Evolutionary conservation across 1,284 basidiomycete genomes (phyloP).

Genomic region (Inonotus hispidus): DNA sequence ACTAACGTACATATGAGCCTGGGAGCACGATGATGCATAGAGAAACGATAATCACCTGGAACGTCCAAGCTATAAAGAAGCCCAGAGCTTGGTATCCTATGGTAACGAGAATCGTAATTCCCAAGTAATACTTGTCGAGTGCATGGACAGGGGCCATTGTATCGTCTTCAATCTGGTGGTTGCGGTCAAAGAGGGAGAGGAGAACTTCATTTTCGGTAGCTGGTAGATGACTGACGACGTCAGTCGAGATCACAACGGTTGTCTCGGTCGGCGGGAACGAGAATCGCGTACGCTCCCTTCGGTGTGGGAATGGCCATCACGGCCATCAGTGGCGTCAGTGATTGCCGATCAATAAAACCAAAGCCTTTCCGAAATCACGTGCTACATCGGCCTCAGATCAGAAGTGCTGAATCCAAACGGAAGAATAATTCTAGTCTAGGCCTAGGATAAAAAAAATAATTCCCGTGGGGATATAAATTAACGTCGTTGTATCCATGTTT

Average conservation of each 20-base stretch:
- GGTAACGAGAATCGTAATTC: conserved; percentile 63
- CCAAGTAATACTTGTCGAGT: conserved; percentile 62
- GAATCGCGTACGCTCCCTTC: too few relatives aligned
- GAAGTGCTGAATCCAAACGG: too few relatives aligned
- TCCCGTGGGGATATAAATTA: too few relatives aligned
- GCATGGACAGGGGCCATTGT: conserved; percentile 43
- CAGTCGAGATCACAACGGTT: not conserved
- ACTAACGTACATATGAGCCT: conserved; percentile 30
- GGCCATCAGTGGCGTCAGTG: too few relatives aligned
- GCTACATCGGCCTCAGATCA: too few relatives aligned
- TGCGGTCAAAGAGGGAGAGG: not conserved
- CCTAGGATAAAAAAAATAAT: too few relatives aligned
- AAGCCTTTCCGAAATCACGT: not conserved
- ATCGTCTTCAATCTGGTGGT: not conserved
- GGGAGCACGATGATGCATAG: not conserved
- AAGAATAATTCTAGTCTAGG: too few relatives aligned
- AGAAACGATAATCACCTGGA: conserved; percentile 33
- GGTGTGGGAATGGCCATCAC: too few relatives aligned
- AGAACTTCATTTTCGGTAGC: not conserved
- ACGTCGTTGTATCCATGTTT: too few relatives aligned
- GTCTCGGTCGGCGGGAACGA: not conserved
- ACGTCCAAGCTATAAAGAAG: conserved; percentile 64
- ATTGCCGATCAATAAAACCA: not conserved
- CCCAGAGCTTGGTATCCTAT: conserved; percentile 60
- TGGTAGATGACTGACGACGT: not conserved